phyloP scores from a whole-genome alignment of 495 filamentous ascomycete genomes.

The Aspergillus mulundensis region DNA sequence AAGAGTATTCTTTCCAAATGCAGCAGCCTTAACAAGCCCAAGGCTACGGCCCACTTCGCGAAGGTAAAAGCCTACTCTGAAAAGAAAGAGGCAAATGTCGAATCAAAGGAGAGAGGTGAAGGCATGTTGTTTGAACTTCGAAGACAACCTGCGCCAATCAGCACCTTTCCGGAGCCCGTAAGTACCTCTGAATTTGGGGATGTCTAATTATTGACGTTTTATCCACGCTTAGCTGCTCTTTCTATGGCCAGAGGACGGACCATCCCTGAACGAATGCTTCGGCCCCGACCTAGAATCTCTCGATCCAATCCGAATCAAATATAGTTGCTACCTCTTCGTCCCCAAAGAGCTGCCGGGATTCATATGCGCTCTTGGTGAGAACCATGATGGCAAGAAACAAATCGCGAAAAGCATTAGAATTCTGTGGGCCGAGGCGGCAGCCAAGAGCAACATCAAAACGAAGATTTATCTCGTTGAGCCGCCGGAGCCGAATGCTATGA shows the following conservation, averaged over 20 bases:
- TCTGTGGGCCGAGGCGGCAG: slow-evolving; percentile 31
- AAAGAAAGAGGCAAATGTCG: slow-evolving; percentile 17
- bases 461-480: slow-evolving; percentile 42
- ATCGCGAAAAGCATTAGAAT: slow-evolving; percentile 34
- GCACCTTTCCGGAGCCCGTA: slow-evolving; percentile 24
- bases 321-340: slow-evolving; percentile 22
- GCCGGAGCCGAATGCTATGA: slow-evolving; percentile 20
- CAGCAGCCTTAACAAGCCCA: slow-evolving; percentile 10
- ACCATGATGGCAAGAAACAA: slow-evolving; percentile 21
- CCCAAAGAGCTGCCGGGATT: slow-evolving; percentile 30
- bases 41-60: slow-evolving; percentile 14
- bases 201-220: neutral
- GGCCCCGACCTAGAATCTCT: slow-evolving; percentile 45
- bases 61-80: slow-evolving; percentile 16
- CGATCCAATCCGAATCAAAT: slow-evolving; percentile 39
- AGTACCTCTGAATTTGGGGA: neutral
- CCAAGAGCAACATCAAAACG: slow-evolving; percentile 25
- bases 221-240: slow-evolving; percentile 29
- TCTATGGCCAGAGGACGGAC: slow-evolving; percentile 41
- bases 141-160: slow-evolving; percentile 24
- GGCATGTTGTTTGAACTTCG: slow-evolving; percentile 23
- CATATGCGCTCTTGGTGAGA: slow-evolving; percentile 24
- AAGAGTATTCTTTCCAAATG: slow-evolving; percentile 21
- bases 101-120: slow-evolving; percentile 24
- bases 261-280: slow-evolving; percentile 33